Base-by-base conservation (phyloP, 2,329 filamentous ascomycete genomes). In the Pseudogymnoascus sp. region DNA sequence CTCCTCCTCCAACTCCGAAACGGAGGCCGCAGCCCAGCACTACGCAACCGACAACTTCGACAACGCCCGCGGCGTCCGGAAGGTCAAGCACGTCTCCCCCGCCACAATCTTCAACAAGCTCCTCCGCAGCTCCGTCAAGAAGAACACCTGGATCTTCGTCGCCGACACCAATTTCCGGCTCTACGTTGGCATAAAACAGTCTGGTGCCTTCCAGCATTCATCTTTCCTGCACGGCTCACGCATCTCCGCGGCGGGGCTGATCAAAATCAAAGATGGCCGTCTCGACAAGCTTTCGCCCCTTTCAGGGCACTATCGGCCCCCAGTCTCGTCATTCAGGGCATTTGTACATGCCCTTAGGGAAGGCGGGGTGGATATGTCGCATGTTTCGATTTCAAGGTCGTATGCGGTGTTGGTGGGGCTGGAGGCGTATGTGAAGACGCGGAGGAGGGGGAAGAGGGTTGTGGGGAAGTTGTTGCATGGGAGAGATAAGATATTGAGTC, bases 101-200 rank as follows among this genome's bases (percentile, higher is more conserved):
- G 84, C 87, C 0, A 87, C 88, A 0, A 81, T 96, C 3, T 83
- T 93, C 73, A 91, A 95, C 74, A 88, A 89, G 67, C 79, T 96
- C 5, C 80, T 95, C 14, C 85, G 90, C 65, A 88, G 90, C 67
- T 87, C 89, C 0, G 89, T 92, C 40, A 89, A 87, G 74, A 91
- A 91, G 66, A 93, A 93, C 71, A 95, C 90, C 4, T 96, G 93
- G 93, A 96, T 96, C 67, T 97, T 96, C 70, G 92, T 93, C 6
- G 88, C 89, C 24, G 92, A 96, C 75, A 93, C 90, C 1, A 88
- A 84, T 1, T 95, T 93, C 73, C 85, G 90, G 0, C 79, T 96
- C 0, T 96, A 96, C 73, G 86, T 96, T 35, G 92, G 92, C 59
- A 95, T 96, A 78, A 96, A 97, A 72, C 86, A 90, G 73, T 88